Conservation (phyloP, 2,329 filamentous ascomycete genomes). For the Neurospora crassa region DNA sequence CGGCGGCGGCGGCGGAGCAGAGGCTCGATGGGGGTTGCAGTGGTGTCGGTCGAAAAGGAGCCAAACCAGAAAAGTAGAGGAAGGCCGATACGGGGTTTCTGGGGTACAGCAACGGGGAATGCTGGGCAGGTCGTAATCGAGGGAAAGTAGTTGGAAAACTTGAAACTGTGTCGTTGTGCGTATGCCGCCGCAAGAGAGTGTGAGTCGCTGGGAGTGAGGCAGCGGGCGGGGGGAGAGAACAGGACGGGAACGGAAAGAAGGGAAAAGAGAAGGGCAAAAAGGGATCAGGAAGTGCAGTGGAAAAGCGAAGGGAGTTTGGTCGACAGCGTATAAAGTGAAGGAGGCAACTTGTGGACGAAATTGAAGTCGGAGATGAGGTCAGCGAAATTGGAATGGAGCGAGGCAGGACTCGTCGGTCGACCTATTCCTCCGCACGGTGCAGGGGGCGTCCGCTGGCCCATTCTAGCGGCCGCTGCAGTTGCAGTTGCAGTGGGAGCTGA, state of each 20-base stretch:
- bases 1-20: background rate
- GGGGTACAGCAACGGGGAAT: slow-evolving; percentile 2
- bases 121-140: background rate
- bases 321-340: background rate
- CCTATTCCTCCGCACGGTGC: background rate
- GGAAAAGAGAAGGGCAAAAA: slow-evolving; percentile 7
- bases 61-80: background rate
- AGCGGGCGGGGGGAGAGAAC: background rate
- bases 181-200: slow-evolving; percentile 4
- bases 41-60: background rate
- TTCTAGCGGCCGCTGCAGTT: background rate
- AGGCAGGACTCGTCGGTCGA: background rate
- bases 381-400: slow-evolving; percentile 9
- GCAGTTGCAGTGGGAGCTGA: background rate
- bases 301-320: background rate
- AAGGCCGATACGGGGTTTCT: background rate
- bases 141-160: background rate
- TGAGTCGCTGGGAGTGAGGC: slow-evolving; percentile 3
- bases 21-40: background rate
- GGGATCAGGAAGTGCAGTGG: background rate
- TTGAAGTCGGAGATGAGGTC: slow-evolving; percentile 20
- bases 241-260: slow-evolving; percentile 11
- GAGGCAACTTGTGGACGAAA: slow-evolving; percentile 11
- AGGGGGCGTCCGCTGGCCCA: background rate
- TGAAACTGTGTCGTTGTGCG: slow-evolving; percentile 1